Evolutionary conservation across 106 monocot species (phyloP), one percentile per base, ranked within the genome.

Genomic region (Gastrodia elata): DNA sequence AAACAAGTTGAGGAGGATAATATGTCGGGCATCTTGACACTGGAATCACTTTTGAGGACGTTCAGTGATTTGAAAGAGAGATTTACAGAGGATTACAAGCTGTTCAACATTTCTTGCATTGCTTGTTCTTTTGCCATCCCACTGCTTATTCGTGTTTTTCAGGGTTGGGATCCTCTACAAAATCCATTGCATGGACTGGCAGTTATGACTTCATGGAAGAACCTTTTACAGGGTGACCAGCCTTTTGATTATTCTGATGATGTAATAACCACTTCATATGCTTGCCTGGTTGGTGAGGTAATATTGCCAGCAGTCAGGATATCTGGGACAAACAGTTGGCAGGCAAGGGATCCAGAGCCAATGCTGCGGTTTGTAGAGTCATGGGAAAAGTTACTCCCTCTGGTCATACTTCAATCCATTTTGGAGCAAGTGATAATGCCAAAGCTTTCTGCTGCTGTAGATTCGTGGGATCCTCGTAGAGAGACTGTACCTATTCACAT

Each of bases 391-490:
- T 73, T 96, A 30, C 81, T 96, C 25, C 95, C 95, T 65, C 92
- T 86, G 40, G 44, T 79, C 2, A 78, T 96, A 38, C 83, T 96
- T 38, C 82, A 92, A 14, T 85, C 87, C 0, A 88, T 96, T 71
- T 83, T 95, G n/a, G 91, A 92, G 30, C 74, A 92, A 77, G 82
- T 92, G 8, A 80, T 95, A 7, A 90, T 96, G 95, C 95, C 95
- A 3, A 91, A 96, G 49, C 87, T 96, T 38, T 57, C 82, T 11
- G 71, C 55, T 18, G 87, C 87, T 39, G 92, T 92, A 33, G 89
- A 92, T 36, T 73, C 82, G 55, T 96, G 95, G 95, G 83, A 96
- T 73, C 92, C 95, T 10, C 80, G 87, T 25, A 35, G 76, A 48
- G 92, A 96, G 71, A 87, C 83, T 11, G 82, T 96, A 4, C 84